These are phyloP conservation scores for Priceomyces haplophilus DNA, from an alignment of 805 yeast species.

Conservation along the genomic window DNA sequence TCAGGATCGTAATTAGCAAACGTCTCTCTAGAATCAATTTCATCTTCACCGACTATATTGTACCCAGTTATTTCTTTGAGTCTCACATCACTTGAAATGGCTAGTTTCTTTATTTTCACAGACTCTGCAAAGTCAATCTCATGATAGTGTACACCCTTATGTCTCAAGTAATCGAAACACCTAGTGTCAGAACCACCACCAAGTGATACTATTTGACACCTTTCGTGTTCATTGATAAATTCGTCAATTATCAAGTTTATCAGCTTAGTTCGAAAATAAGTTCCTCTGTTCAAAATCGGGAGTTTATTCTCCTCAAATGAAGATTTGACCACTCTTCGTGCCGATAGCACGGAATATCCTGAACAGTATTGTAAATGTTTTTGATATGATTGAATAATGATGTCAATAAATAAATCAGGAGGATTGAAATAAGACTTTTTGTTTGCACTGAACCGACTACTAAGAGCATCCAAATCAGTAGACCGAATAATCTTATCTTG, in stretches of 20 bases:
- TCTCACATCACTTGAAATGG: slow-evolving; percentile 34
- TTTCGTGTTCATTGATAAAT: slow-evolving; percentile 32
- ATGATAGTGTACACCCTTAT: slow-evolving; percentile 38
- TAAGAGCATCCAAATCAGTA: slow-evolving; percentile 71
- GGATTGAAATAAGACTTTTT: slow-evolving; percentile 45
- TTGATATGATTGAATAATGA: slow-evolving; percentile 34
- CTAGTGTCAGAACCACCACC: slow-evolving; percentile 84
- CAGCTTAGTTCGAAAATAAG: slow-evolving; percentile 56
- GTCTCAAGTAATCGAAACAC: slow-evolving; percentile 47
- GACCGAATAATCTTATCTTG: slow-evolving; percentile 47
- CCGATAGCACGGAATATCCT: slow-evolving; percentile 38
- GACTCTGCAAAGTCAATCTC: slow-evolving; percentile 67
- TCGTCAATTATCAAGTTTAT: slow-evolving; percentile 46
- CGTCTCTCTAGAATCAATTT: slow-evolving; percentile 16
- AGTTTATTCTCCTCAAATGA: slow-evolving; percentile 44
- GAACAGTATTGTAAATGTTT: slow-evolving; percentile 36
- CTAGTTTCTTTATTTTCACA: slow-evolving; percentile 47
- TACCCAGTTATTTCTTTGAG: slow-evolving; percentile 27
- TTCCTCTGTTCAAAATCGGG: slow-evolving; percentile 71
- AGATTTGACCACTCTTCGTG: slow-evolving; percentile 37
- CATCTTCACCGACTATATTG: slow-evolving; percentile 1
- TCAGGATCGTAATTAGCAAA: slow-evolving; percentile 24
- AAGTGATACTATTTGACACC: slow-evolving; percentile 59
- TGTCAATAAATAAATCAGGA: slow-evolving; percentile 33
- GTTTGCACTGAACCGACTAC: slow-evolving; percentile 57